A percentile compares a stretch with the other conserved stretches of the same genome.
These are phyloP conservation scores for Phyllostachys edulis DNA, from an alignment of 176 grass and related monocot species.

Conservation along the genomic window DNA sequence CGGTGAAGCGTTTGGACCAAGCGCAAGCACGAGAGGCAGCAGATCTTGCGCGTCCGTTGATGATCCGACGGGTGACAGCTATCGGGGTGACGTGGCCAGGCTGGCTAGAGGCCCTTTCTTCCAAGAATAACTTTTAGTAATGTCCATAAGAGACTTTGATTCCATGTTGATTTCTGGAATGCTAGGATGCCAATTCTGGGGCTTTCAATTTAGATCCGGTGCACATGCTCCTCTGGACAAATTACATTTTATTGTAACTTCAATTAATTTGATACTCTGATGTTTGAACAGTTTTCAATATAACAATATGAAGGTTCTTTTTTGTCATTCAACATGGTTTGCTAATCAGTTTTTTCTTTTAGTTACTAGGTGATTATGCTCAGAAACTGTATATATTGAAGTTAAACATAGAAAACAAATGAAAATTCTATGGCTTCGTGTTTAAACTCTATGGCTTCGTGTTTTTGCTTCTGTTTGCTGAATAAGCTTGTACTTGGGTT, in stretches of 20 bases:
- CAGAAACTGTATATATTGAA: not conserved
- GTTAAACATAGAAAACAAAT: not conserved
- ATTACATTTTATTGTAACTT: not conserved
- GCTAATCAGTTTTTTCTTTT: not conserved
- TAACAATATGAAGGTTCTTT: not conserved
- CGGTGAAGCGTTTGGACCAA: no score
- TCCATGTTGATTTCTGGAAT: no score
- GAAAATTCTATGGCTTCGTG: not conserved
- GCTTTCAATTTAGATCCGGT: conserved; percentile 7
- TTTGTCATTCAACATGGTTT: not conserved
- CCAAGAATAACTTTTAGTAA: no score
- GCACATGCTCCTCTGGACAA: not conserved
- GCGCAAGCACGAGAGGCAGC: no score
- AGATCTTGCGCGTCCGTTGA: no score
- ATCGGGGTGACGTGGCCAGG: no score
- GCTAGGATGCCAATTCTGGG: not conserved
- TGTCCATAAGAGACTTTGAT: no score
- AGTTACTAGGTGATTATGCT: not conserved
- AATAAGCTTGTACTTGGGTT: conserved; percentile 15
- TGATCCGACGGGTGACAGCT: no score
- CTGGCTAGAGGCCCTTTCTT: no score
- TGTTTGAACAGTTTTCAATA: not conserved
- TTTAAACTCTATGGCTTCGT: not conserved
- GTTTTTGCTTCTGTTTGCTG: conserved; percentile 4
- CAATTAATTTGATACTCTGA: not conserved